phyloP scores from a whole-genome alignment of 805 yeast species.

The Lipomyces orientalis region DNA sequence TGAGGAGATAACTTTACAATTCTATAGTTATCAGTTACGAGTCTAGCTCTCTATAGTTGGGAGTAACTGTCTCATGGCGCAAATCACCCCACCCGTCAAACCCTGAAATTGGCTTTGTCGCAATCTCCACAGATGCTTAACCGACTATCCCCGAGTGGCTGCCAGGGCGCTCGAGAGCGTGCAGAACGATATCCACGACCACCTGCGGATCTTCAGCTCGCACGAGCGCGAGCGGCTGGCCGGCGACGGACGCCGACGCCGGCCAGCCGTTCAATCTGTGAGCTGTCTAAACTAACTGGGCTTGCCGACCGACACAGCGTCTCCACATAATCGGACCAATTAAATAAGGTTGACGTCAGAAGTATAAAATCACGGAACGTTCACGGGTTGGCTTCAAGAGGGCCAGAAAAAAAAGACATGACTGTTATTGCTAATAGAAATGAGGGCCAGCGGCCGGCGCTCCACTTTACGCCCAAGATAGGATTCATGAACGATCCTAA shows the following conservation, averaged over 20 bases:
- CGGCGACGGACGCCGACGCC: neutral
- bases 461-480: slow-evolving; percentile 47
- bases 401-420: neutral
- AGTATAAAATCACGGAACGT: neutral
- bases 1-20: neutral
- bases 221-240: slow-evolving; percentile 1
- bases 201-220: neutral
- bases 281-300: neutral
- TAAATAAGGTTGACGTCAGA: neutral
- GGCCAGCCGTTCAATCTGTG: neutral
- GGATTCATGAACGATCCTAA: slow-evolving; percentile 55
- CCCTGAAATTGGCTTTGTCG: neutral
- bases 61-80: neutral
- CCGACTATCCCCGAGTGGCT: slow-evolving; percentile 1
- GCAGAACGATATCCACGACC: neutral
- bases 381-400: neutral
- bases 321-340: neutral
- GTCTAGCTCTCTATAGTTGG: neutral
- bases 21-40: neutral
- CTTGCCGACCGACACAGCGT: neutral
- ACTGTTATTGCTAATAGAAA: neutral
- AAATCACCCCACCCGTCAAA: neutral
- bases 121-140: neutral
- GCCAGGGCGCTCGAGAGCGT: slow-evolving; percentile 1
- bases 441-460: slow-evolving; percentile 15